phyloP scores from a whole-genome alignment of 1,284 basidiomycete species.

The Testicularia cyperi region DNA sequence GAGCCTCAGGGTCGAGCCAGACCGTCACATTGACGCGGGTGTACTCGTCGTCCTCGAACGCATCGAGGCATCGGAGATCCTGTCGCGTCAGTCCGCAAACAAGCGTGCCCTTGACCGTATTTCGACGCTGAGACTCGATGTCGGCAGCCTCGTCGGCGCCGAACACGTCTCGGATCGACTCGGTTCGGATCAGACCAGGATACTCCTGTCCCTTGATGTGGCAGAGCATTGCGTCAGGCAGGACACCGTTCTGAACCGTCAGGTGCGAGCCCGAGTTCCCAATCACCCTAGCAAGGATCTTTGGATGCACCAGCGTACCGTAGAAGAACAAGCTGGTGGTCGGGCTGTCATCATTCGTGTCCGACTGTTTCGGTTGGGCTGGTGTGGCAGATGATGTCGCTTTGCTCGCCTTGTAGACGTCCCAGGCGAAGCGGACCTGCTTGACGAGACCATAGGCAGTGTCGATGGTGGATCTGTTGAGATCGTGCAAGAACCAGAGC shows the following conservation, averaged over 20 bases:
- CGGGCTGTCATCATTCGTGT: neutral
- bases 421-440: constrained; percentile 20
- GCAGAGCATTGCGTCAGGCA: constrained; percentile 20
- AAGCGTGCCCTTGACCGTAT: constrained; percentile 35
- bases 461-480: constrained; percentile 15
- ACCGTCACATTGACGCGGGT: constrained; percentile 10
- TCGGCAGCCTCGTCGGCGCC: neutral
- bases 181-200: constrained; percentile 20
- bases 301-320: constrained; percentile 45
- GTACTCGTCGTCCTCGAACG: constrained; percentile 48
- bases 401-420: constrained; percentile 1
- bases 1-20: constrained; percentile 6
- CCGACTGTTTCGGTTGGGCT: neutral
- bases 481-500: constrained; percentile 20
- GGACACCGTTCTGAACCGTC: constrained; percentile 19
- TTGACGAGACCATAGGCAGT: constrained; percentile 11
- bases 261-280: constrained; percentile 26
- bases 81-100: constrained; percentile 23
- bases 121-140: neutral
- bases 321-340: constrained; percentile 38
- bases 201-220: constrained; percentile 40
- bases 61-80: constrained; percentile 34
- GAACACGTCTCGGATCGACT: neutral
- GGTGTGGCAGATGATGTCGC: neutral
- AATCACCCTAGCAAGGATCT: constrained; percentile 34